Evolutionary conservation across 805 yeast species (phyloP).

Genomic region (Hanseniaspora vineae): DNA sequence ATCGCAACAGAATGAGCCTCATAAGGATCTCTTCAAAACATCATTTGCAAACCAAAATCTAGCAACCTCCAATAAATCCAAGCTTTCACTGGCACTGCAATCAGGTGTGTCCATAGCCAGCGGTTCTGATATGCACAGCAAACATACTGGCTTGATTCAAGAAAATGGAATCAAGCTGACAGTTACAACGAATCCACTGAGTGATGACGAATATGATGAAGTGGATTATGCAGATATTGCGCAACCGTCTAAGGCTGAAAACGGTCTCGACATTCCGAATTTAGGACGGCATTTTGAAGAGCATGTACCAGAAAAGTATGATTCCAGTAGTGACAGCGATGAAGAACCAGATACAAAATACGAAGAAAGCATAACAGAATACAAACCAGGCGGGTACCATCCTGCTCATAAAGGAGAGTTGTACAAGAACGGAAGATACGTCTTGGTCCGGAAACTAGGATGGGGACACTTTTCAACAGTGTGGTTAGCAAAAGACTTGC

Average conservation of each 20-base stretch:
- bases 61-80: not conserved
- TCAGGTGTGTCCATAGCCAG: not conserved
- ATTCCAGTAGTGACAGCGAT: not conserved
- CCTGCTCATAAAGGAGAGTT: constrained; percentile 83
- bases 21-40: not conserved
- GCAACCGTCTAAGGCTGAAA: no score
- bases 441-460: constrained; percentile 79
- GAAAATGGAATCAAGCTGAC: not conserved
- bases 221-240: no score
- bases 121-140: not conserved
- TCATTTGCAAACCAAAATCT: no score
- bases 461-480: constrained; percentile 99
- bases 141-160: not conserved
- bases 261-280: no score
- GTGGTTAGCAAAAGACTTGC: constrained; percentile 66
- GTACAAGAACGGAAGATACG: constrained; percentile 64
- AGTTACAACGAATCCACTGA: not conserved
- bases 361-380: constrained; percentile 81
- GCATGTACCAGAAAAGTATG: no score
- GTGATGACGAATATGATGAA: not conserved
- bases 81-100: not conserved
- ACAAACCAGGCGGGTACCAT: constrained; percentile 89
- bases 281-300: no score
- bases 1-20: not conserved
- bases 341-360: constrained; percentile 33